phyloP scores from a whole-genome alignment of 2,329 filamentous ascomycete genomes.

The Atkinsonella texensis region DNA sequence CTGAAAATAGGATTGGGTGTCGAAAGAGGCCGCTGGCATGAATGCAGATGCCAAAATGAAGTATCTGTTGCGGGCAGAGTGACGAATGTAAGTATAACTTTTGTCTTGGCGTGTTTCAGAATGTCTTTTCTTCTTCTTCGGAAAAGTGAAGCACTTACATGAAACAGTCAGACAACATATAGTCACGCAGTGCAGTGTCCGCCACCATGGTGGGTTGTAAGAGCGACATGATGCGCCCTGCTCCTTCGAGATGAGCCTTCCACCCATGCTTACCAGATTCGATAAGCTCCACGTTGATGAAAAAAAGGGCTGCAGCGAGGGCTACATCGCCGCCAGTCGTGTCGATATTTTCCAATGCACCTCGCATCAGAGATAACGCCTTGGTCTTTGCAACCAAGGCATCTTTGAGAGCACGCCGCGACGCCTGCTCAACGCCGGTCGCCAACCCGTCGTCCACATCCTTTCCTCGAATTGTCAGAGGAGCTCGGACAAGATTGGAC shows the following conservation, averaged over 20 bases:
- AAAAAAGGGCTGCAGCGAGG: constrained; percentile 34
- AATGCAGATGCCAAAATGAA: constrained; percentile 35
- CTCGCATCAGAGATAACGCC: constrained; percentile 29
- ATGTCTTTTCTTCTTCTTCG: neutral
- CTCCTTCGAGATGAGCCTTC: constrained; percentile 35
- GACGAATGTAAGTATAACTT: too few relatives aligned
- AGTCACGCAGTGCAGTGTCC: constrained; percentile 28
- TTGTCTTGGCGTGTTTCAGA: neutral
- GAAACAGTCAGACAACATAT: constrained; percentile 36
- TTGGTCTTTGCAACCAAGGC: constrained; percentile 33
- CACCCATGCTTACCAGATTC: constrained; percentile 36
- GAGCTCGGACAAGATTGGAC: constrained; percentile 27
- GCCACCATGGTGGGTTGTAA: constrained; percentile 21
- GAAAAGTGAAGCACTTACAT: constrained; percentile 20
- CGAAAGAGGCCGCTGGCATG: constrained; percentile 19
- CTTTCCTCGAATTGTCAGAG: constrained; percentile 9
- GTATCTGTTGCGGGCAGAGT: constrained; percentile 19
- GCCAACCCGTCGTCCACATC: neutral
- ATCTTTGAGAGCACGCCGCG: constrained; percentile 24
- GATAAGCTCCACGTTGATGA: constrained; percentile 38
- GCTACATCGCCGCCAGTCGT: constrained; percentile 27
- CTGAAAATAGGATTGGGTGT: constrained; percentile 22
- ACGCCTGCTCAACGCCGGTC: constrained; percentile 10
- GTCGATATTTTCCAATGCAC: constrained; percentile 26
- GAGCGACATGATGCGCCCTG: constrained; percentile 29